Percentiles rank a stretch among this genome's conserved stretches.
Evolutionary conservation across 2,329 filamentous ascomycete species (phyloP).

Genomic region (Fusarium brachygibbosum): DNA sequence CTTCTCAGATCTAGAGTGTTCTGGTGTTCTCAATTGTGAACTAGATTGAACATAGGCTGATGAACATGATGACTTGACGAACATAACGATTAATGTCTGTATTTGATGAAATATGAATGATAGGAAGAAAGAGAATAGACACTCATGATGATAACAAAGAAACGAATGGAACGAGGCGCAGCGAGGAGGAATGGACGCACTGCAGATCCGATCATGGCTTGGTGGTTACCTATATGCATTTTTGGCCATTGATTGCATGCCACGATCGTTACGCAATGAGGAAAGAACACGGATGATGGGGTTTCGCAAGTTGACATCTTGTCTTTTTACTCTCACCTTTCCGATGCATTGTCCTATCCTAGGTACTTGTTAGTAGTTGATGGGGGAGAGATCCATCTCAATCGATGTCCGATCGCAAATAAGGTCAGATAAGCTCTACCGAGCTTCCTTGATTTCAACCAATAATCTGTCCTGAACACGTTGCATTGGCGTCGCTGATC

Average conservation of each 20-base stretch:
- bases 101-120: background rate
- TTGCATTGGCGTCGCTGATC: constrained; percentile 13
- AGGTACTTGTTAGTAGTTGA: too few relatives aligned
- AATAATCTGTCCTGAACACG: constrained; percentile 4
- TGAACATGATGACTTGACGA: background rate
- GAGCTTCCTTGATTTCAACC: constrained; percentile 4
- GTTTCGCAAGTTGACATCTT: too few relatives aligned
- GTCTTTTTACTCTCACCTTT: too few relatives aligned
- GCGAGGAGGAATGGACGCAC: constrained; percentile 19
- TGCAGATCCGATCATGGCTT: constrained; percentile 15
- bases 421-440: constrained; percentile 4
- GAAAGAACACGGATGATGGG: background rate
- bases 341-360: too few relatives aligned
- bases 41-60: background rate
- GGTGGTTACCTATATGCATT: background rate
- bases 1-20: background rate
- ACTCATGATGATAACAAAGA: background rate
- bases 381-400: too few relatives aligned
- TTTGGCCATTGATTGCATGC: background rate
- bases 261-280: too few relatives aligned
- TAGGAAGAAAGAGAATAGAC: background rate
- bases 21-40: background rate
- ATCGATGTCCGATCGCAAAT: background rate
- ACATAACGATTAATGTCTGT: background rate
- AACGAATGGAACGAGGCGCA: background rate